Evolutionary conservation across 805 yeast genomes (phyloP).

Genomic region (Naumovozyma castellii): DNA sequence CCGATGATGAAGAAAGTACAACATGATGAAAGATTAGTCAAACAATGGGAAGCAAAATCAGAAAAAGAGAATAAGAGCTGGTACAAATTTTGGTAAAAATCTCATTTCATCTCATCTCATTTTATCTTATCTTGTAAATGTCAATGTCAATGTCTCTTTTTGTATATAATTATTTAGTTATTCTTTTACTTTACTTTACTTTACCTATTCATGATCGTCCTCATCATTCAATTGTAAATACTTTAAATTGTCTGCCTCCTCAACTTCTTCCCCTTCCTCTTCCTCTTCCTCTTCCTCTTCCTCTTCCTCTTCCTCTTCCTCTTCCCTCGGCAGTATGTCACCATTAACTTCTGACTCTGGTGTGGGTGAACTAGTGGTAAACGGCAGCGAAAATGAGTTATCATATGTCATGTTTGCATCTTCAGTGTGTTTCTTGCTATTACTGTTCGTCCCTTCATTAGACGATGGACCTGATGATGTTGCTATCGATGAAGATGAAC

Average conservation of each 20-base stretch:
- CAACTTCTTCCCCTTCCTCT: not conserved
- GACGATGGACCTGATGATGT: not conserved
- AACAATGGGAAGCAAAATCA: constrained; percentile 7
- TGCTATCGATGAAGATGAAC: not conserved
- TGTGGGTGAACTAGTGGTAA: constrained; percentile 21
- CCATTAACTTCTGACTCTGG: too few species aligned
- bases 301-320: not conserved
- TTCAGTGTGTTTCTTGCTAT: constrained; percentile 6
- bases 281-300: not conserved
- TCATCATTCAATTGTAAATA: not conserved
- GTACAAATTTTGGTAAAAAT: constrained; percentile 27
- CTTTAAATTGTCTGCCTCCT: constrained; percentile 1
- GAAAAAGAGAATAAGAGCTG: constrained; percentile 13
- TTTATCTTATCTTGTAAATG: too few species aligned
- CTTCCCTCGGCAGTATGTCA: not conserved
- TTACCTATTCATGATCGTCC: not conserved
- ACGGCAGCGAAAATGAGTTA: constrained; percentile 46
- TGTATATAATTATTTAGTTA: constrained; percentile 1
- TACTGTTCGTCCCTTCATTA: not conserved
- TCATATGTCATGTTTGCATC: constrained; percentile 27
- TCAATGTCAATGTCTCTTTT: not conserved
- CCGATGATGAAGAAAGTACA: constrained; percentile 29
- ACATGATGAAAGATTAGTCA: constrained; percentile 17
- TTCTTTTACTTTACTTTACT: not conserved
- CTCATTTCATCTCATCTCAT: too few species aligned